These are phyloP conservation scores for Iris pallida DNA, from an alignment of 116 monocot genomes.

Conservation along the genomic window DNA sequence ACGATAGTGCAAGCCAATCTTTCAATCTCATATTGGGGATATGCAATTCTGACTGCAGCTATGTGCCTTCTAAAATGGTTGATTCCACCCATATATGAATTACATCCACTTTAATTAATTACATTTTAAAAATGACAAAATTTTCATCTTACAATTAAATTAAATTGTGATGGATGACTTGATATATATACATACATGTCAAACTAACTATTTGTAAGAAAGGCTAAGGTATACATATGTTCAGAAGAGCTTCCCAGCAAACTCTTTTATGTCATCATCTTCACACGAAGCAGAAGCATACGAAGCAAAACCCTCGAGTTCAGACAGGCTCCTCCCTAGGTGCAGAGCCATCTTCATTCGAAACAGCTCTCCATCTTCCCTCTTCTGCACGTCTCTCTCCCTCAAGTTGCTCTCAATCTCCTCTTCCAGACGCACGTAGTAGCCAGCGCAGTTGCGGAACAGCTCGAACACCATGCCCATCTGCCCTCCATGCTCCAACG, in stretches of 20 bases:
- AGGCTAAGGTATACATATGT: no score
- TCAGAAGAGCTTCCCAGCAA: slow-evolving; percentile 62
- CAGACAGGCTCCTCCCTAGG: slow-evolving; percentile 51
- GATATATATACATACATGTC: no score
- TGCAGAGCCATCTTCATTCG: slow-evolving; percentile 55
- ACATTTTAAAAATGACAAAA: no score
- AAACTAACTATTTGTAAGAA: no score
- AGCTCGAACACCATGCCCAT: slow-evolving; percentile 73
- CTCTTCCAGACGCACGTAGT: slow-evolving; percentile 51
- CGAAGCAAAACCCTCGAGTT: slow-evolving; percentile 24
- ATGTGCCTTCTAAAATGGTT: no score
- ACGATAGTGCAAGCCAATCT: no score
- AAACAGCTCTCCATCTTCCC: slow-evolving; percentile 64
- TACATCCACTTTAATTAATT: no score
- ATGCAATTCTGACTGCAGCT: no score
- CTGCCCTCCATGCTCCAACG: slow-evolving; percentile 60
- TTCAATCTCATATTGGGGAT: no score
- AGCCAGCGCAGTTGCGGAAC: slow-evolving; percentile 55
- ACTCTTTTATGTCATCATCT: slow-evolving; percentile 28
- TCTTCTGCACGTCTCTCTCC: slow-evolving; percentile 27
- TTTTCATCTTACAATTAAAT: no score
- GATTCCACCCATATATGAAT: no score
- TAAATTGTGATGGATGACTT: no score
- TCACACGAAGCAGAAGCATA: slow-evolving; percentile 21
- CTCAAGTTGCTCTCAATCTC: slow-evolving; percentile 46